These are phyloP conservation scores for Priceomyces melissophilus DNA, from an alignment of 805 yeast genomes.

Conservation along the genomic window DNA sequence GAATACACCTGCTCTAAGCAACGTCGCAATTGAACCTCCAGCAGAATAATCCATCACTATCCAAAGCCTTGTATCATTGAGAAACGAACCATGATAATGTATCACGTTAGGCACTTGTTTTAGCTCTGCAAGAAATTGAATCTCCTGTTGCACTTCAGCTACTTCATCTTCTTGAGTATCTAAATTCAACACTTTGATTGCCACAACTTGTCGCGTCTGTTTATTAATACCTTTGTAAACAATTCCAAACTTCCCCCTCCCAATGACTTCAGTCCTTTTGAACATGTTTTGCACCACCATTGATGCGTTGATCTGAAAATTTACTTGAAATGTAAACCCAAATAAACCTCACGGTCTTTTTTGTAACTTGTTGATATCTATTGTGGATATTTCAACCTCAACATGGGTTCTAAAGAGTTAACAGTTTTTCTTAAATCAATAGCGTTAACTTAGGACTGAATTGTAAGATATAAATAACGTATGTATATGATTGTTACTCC, in stretches of 20 bases:
- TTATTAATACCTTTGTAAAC: slow-evolving; percentile 83
- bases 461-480: too few relatives aligned
- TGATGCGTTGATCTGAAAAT: too few relatives aligned
- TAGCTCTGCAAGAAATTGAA: slow-evolving; percentile 78
- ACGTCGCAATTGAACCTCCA: slow-evolving; percentile 89
- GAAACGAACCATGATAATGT: slow-evolving; percentile 83
- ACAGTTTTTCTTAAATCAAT: too few relatives aligned
- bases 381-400: too few relatives aligned
- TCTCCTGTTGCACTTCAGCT: slow-evolving; percentile 89
- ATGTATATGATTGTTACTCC: too few relatives aligned
- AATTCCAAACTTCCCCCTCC: slow-evolving; percentile 95
- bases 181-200: slow-evolving; percentile 86
- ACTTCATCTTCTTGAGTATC: slow-evolving; percentile 95
- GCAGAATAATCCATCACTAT: slow-evolving; percentile 97
- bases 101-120: slow-evolving; percentile 89
- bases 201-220: slow-evolving; percentile 74
- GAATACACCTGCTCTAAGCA: slow-evolving; percentile 79
- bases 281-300: slow-evolving; percentile 31
- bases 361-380: too few relatives aligned
- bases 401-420: too few relatives aligned
- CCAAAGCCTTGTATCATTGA: slow-evolving; percentile 91
- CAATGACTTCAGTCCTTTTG: slow-evolving; percentile 85
- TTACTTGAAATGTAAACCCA: too few relatives aligned
- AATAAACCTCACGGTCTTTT: too few relatives aligned
- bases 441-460: too few relatives aligned